A percentile compares a stretch with the other conserved stretches of the same genome.
phyloP scores from a whole-genome alignment of 257 asterid species.

The Ballota nigra region DNA sequence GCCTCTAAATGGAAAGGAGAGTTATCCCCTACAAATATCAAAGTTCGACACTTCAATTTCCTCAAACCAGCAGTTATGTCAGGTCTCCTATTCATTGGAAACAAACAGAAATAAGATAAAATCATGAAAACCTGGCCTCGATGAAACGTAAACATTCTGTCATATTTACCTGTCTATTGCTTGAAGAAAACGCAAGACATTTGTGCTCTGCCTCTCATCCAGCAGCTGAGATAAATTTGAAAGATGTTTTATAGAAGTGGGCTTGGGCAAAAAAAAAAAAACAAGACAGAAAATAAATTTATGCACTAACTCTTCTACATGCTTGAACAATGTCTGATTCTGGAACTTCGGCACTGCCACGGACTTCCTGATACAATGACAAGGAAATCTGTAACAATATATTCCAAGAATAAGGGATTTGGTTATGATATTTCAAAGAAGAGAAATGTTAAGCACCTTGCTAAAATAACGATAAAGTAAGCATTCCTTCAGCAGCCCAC shows the following conservation, averaged over 20 bases:
- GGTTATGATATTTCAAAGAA: not conserved
- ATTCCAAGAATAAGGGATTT: slow-evolving; percentile 1
- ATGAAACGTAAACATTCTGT: not conserved
- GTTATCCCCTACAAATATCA: slow-evolving; percentile 79
- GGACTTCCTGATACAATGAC: slow-evolving; percentile 61
- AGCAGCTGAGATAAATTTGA: slow-evolving; percentile 49
- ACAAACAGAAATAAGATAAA: slow-evolving; percentile 14
- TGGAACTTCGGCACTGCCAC: slow-evolving; percentile 64
- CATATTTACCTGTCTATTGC: slow-evolving; percentile 61
- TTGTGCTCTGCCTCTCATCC: slow-evolving; percentile 83
- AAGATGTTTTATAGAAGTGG: not conserved
- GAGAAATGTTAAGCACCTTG: slow-evolving; percentile 51
- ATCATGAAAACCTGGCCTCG: not conserved
- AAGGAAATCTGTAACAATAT: not conserved
- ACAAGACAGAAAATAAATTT: slow-evolving; percentile 3
- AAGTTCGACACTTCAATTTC: slow-evolving; percentile 68
- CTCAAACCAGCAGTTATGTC: slow-evolving; percentile 67
- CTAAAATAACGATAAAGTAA: slow-evolving; percentile 64
- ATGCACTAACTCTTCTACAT: slow-evolving; percentile 77
- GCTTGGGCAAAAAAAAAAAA: not conserved
- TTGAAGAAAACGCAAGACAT: slow-evolving; percentile 76
- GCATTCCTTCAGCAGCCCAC: slow-evolving; percentile 72
- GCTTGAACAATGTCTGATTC: slow-evolving; percentile 94
- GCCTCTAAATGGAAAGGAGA: slow-evolving; percentile 80
- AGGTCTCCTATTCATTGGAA: slow-evolving; percentile 60